A percentile compares a stretch with the other conserved stretches of the same genome.
These are phyloP conservation scores for Penicillium griseofulvum DNA, from an alignment of 2,329 filamentous ascomycete species.

Conservation along the genomic window DNA sequence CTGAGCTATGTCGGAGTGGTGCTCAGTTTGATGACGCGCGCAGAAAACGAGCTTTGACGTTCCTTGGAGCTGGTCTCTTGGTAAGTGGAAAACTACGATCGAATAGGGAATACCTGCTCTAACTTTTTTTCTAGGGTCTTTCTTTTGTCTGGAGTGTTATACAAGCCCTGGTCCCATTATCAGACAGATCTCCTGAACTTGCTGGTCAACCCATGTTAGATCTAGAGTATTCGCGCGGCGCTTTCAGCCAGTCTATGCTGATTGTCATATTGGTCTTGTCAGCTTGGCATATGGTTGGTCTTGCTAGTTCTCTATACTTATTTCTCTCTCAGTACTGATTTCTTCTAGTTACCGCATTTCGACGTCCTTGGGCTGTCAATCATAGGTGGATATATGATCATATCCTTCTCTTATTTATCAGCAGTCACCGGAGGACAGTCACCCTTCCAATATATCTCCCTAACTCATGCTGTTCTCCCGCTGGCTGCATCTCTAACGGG, in stretches of 20 bases:
- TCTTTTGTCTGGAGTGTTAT: constrained; percentile 37
- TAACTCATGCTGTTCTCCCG: constrained; percentile 27
- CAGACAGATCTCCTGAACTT: constrained; percentile 36
- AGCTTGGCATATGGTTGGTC: constrained; percentile 42
- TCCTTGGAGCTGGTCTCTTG: constrained; percentile 31
- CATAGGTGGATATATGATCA: constrained; percentile 36
- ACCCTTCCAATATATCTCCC: constrained; percentile 32
- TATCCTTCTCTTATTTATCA: constrained; percentile 34
- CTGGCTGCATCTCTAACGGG: constrained; percentile 34
- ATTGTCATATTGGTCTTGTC: constrained; percentile 35
- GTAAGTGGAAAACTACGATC: constrained; percentile 20
- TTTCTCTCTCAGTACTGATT: constrained; percentile 8
- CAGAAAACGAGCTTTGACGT: constrained; percentile 26
- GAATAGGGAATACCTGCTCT: neutral
- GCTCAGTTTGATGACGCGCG: constrained; percentile 20
- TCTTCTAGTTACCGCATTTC: constrained; percentile 41
- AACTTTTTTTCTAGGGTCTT: constrained; percentile 29
- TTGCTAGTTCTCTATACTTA: neutral
- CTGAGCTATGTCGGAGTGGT: constrained; percentile 28
- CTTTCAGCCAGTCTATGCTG: constrained; percentile 37
- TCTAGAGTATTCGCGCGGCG: constrained; percentile 38
- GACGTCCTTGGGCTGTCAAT: constrained; percentile 42
- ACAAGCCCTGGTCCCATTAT: constrained; percentile 37
- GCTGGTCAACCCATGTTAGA: constrained; percentile 41
- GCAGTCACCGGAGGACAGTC: constrained; percentile 33